Base-by-base conservation (phyloP, 345 rosid species). In the Euphorbia peplus region DNA sequence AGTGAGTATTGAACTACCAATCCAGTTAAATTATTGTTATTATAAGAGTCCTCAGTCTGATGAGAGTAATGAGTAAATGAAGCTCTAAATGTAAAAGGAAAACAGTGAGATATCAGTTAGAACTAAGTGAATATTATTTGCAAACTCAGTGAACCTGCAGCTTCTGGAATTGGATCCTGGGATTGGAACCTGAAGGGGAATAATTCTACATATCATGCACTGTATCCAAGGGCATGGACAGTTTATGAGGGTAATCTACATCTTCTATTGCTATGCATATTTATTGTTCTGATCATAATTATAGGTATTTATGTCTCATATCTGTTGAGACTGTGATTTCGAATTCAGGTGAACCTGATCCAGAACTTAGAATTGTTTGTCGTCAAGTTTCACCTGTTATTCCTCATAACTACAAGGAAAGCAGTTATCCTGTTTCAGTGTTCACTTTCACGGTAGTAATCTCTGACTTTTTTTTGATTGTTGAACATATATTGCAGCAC, bases 211-310 rank as follows among this genome's bases (percentile, higher is more conserved):
- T 95, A 91, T 74, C 96, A 95, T 83, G 99, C 96, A 70, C 79
- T 95, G 71, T 91, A 84, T 75, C 97, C 99, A 10, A 90, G 99
- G 84, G 86, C 99, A 37, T 95, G 99, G 98, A 95, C 98, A 8
- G 77, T 83, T 22, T 86, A 90, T 73, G 97, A 91, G 21, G 98
- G 99, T 95, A 88, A 79, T 71, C n/a, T 50, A n/a, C 51, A 28
- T 64, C 52, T 26, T n/a, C 46, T 64, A 28, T 63, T 63, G 50
- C 21, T 63, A n/a, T 57, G 22, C 32, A 12, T 60, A 50, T 66
- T 8, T 32, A 64, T 64, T 52, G 37, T 55, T n/a, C 63, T 13
- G 47, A 29, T 32, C 28, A 51, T 44, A 64, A 12, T 35, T 9
- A 6, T 52, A 25, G 22, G 30, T 32, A 60, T 10, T 5, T 24